Evolutionary conservation across 2,329 filamentous ascomycete genomes (phyloP).

Genomic region (Achaetomium macrosporum): DNA sequence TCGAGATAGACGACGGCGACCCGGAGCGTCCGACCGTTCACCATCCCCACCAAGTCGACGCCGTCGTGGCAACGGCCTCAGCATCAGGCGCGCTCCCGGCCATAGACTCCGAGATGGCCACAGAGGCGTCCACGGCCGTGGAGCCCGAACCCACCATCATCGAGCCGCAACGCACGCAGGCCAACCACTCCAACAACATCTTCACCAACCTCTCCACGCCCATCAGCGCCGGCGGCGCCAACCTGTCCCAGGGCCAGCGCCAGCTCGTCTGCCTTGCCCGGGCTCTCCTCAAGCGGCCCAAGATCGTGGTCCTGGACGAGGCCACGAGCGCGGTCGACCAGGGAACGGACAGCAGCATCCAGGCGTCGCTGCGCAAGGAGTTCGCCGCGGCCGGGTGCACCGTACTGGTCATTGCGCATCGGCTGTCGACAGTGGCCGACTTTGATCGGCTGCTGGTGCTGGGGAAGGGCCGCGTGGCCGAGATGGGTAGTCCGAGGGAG

Average conservation of each 20-base stretch:
- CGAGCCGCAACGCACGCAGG: slow-evolving; percentile 2
- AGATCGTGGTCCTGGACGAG: slow-evolving; percentile 39
- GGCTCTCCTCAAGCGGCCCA: slow-evolving; percentile 36
- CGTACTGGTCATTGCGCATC: slow-evolving; percentile 40
- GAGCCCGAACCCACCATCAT: slow-evolving; percentile 20
- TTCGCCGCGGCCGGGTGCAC: slow-evolving; percentile 48
- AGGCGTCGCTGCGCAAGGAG: slow-evolving; percentile 46
- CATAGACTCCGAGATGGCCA: slow-evolving; percentile 7
- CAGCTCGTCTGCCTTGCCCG: slow-evolving; percentile 46
- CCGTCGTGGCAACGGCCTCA: not conserved
- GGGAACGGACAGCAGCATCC: slow-evolving; percentile 52
- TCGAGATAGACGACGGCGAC: slow-evolving; percentile 30
- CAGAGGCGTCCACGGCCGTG: slow-evolving; percentile 3
- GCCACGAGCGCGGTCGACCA: slow-evolving; percentile 48
- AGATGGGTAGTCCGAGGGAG: slow-evolving; percentile 35
- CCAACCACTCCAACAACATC: slow-evolving; percentile 22
- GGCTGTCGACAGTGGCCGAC: slow-evolving; percentile 42
- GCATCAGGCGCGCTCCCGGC: not conserved
- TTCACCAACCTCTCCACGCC: slow-evolving; percentile 31
- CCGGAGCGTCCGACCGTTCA: not conserved
- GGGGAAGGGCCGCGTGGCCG: slow-evolving; percentile 41
- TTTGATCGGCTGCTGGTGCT: slow-evolving; percentile 47
- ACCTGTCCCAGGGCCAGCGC: slow-evolving; percentile 42
- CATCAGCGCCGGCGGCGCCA: slow-evolving; percentile 30
- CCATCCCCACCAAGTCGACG: not conserved